Conservation (phyloP, 2,329 filamentous ascomycete species). For the Bisporella sp. region DNA sequence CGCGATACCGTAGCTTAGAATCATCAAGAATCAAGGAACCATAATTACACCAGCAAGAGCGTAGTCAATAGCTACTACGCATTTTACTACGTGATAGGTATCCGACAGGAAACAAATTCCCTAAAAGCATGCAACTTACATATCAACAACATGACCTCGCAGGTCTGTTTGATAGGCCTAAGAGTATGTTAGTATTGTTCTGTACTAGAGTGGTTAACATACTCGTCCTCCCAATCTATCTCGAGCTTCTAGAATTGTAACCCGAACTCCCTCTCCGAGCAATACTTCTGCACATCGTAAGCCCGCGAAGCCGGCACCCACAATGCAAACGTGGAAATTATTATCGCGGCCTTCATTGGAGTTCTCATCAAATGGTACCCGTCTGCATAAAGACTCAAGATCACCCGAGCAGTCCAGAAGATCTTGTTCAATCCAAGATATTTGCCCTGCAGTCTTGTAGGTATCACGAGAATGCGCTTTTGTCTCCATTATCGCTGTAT, state of each 20-base stretch:
- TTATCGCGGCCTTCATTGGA: neutral
- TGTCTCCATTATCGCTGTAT: neutral
- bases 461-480: neutral
- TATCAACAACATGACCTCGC: neutral
- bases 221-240: conserved; percentile 46
- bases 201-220: conserved; percentile 11
- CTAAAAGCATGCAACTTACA: too few relatives aligned
- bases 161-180: neutral
- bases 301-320: conserved; percentile 48
- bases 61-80: too few relatives aligned
- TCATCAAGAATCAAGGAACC: too few relatives aligned
- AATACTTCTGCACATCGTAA: conserved; percentile 47
- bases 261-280: conserved; percentile 40
- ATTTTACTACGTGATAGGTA: too few relatives aligned
- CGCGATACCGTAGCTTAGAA: too few relatives aligned
- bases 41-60: too few relatives aligned
- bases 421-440: neutral
- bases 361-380: neutral
- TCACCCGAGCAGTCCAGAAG: neutral
- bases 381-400: neutral
- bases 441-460: neutral
- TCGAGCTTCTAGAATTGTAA: conserved; percentile 47
- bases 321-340: conserved; percentile 24
- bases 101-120: too few relatives aligned
- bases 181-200: neutral